Base-by-base conservation (phyloP, 805 yeast species). In the Isabelozyma rhagii region DNA sequence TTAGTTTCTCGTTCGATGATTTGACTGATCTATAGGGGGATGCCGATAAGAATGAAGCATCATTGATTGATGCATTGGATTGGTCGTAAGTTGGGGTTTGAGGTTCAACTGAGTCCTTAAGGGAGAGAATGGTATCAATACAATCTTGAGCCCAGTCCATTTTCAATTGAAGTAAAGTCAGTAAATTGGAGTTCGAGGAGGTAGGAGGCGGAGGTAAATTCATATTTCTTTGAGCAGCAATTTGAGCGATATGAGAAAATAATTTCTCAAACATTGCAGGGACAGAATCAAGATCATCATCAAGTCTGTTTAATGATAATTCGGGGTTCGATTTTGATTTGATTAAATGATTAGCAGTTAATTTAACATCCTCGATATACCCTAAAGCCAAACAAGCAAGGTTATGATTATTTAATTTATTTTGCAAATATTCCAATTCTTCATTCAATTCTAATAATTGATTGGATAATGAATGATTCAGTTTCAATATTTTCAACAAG, bases 331-430 rank as follows among this genome's bases (percentile, higher is more conserved):
- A 39, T 42, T 14, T 39, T 13, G n/a, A 39, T 14, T 34, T n/a
- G 15, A 44, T 39, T 8, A 31, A 39, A 17, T 42, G 29, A 13
- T 45, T 45, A 13, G 56, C 48, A 18, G 67, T 57, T 11, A 68
- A 50, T 51, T 62, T 66, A 11, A 74, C 66, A 56, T 72, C 78
- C 52, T 77, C 79, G 14, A 77, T 68, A 56, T 77, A 77, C 2
- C 83, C 82, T 52, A 78, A 61, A 13, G 74, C 73, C 43, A 76
- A 67, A 31, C 79, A 72, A 0, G 78, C 68, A 46, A 75, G 55
- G 49, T 77, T 72, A 55, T 78, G 83, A 52, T 70, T 68, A 47
- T 63, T 66, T 46, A 77, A 57, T 43, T 55, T 57, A 10, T 57
- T 44, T 8, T 55, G 56, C 41, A 71, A 59, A 2, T 50, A 52